Evolutionary conservation across 208 protist species (phyloP).

Genomic region (Angomonas desouzai): DNA sequence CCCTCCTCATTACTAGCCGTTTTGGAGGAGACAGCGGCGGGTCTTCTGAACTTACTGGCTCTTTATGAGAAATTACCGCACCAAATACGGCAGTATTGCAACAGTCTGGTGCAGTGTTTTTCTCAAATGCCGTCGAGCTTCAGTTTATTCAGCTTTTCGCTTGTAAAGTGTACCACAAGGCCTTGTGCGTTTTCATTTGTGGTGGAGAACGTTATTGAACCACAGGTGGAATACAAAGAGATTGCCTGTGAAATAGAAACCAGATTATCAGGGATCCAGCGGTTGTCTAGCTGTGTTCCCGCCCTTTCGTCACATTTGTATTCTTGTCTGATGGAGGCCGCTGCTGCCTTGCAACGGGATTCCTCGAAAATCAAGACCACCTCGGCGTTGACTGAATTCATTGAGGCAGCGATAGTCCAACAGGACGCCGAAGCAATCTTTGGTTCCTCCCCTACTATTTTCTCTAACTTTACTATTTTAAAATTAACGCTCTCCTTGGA

Average conservation of each 20-base stretch:
- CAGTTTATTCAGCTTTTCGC: neutral
- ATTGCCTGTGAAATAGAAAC: neutral
- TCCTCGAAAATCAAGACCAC: neutral
- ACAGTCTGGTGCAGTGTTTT: neutral
- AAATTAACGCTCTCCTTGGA: neutral
- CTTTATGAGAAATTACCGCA: neutral
- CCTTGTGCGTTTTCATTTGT: slow-evolving; percentile 9
- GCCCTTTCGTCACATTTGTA: slow-evolving; percentile 10
- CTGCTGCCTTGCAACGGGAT: neutral
- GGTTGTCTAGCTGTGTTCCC: slow-evolving; percentile 7
- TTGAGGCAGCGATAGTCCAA: neutral
- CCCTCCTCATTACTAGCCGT: slow-evolving; percentile 27
- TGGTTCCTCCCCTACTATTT: neutral
- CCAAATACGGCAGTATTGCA: neutral
- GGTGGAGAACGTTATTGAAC: slow-evolving; percentile 3
- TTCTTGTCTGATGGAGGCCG: slow-evolving; percentile 12
- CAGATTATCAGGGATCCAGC: slow-evolving; percentile 12
- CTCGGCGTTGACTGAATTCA: neutral
- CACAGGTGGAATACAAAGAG: slow-evolving; percentile 5
- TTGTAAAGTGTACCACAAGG: slow-evolving; percentile 10
- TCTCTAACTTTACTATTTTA: neutral
- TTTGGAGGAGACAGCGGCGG: slow-evolving; percentile 39
- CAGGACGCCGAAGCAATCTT: neutral
- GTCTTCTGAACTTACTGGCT: slow-evolving; percentile 41
- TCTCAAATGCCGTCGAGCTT: neutral